Evolutionary conservation across 495 filamentous ascomycete genomes (phyloP), one percentile per base, ranked within the genome.

Genomic region (Podospora tetraspora): DNA sequence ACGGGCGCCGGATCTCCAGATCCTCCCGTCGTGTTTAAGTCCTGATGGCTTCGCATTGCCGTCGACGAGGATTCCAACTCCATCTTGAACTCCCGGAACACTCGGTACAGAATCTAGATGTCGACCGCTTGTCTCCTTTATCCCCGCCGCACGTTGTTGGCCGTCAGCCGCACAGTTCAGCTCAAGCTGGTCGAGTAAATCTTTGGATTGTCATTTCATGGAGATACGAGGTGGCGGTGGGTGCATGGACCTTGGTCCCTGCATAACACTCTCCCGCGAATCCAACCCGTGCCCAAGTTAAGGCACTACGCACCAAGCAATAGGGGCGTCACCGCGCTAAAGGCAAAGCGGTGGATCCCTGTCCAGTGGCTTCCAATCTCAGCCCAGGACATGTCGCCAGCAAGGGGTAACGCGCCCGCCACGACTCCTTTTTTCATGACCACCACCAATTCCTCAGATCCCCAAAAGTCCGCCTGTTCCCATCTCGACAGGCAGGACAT

Each of bases 361-460:
- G 57, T 66, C 60, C 60, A 30, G 59, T 57, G 57, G 23, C 37
- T 27, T 22, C 65, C 32, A 60, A 43, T 60, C 65, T 43, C 27
- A 37, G 58, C 43, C 43, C 43, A n/a, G 43, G 58, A 23, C 58
- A 60, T 66, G 65, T 34, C 27, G 59, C 23, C 59, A 60, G 59
- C 59, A 60, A 59, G 57, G 57, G 25, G 22, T n/a, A 52, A 60
- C 65, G 65, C 65, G 65, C 65, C 22, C 12, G 23, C 65, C 58
- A 60, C 60, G 58, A 43, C 57, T n/a, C 65, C 57, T 66, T 66
- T 66, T 66, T 66, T 37, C 24, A 57, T 21, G 56, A 59, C 43
- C 61, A 62, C 27, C 61, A 62, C 27, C 19, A 32, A 12, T 30
- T 30, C 62, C 43, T 34, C 22, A 16, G 8, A n/a, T 30, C 4